Conservation (phyloP, 805 yeast species). For the Priceomyces castillae region DNA sequence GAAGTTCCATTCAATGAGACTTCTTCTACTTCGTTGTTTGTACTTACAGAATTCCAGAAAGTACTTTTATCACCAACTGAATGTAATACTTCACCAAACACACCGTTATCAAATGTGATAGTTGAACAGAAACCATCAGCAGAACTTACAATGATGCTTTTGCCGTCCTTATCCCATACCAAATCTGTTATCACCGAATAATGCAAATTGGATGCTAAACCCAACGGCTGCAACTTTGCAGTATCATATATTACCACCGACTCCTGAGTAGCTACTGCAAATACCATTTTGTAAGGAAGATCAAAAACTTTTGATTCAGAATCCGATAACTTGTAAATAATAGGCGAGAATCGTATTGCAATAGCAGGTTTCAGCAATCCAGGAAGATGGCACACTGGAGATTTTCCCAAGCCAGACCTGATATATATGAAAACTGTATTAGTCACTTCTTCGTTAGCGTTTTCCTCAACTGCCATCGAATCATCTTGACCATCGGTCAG, state of each 20-base stretch:
- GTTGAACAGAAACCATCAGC: slow-evolving; percentile 91
- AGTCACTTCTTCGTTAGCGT: slow-evolving; percentile 32
- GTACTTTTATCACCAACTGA: not conserved
- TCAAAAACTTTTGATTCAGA: slow-evolving; percentile 34
- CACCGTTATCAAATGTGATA: slow-evolving; percentile 49
- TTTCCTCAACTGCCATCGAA: slow-evolving; percentile 2
- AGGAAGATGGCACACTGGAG: slow-evolving; percentile 78
- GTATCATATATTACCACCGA: slow-evolving; percentile 82
- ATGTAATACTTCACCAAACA: slow-evolving; percentile 48
- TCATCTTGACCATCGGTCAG: not conserved
- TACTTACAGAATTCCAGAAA: slow-evolving; percentile 4
- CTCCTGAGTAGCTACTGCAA: slow-evolving; percentile 92
- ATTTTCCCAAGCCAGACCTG: slow-evolving; percentile 59
- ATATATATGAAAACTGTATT: slow-evolving; percentile 82
- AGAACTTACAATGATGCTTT: slow-evolving; percentile 66
- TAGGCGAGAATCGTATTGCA: slow-evolving; percentile 76
- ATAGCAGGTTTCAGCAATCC: slow-evolving; percentile 81
- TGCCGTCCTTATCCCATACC: slow-evolving; percentile 80
- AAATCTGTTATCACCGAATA: slow-evolving; percentile 87
- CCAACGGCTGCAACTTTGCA: slow-evolving; percentile 63
- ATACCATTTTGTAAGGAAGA: slow-evolving; percentile 76
- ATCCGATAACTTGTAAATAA: slow-evolving; percentile 44
- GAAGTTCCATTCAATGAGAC: too few species aligned
- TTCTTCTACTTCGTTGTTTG: too few species aligned
- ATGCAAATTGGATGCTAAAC: slow-evolving; percentile 74